Base-by-base conservation (phyloP, 352 stramenopile genomes). In the Globisporangium heterothallicum region DNA sequence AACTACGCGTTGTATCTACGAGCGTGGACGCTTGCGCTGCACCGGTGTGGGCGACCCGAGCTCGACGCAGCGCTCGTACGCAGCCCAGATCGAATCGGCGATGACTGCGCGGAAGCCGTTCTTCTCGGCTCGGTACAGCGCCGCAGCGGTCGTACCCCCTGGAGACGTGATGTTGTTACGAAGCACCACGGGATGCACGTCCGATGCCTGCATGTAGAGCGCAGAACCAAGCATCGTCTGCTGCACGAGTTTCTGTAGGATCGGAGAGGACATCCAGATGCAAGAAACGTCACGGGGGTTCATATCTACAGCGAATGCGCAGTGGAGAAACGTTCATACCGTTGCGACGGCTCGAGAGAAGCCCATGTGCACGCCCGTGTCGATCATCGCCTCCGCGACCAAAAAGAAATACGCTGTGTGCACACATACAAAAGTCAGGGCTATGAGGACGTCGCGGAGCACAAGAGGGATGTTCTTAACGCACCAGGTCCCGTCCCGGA, bases 71-170 rank as follows among this genome's bases (percentile, higher is more conserved):
- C 92, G 72, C 66, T 96, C 78, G 68, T 98, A 98, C 21, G 91
- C 96, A 19, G 92, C 93, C 95, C 95, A 98, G 49, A 98, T 97
- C 21, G 94, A 96, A 70, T 98, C 84, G 35, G 83, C 72, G 58
- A 97, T 97, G 25, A 97, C 88, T 0, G 89, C 92, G 36, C 93
- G 83, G 66, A 98, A 98, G 42, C 87, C 90, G 40, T 96, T 97
- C 65, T 96, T 97, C 69, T 98, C 95, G n/a, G 97, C 78, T 27
- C 94, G 86, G 58, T 98, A 98, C 35, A 98, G 82, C 9, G 93
- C 94, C 4, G 81, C 86, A 6, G 95, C 94, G 2, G 95, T 98
- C 30, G 95, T 98, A 41, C 95, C 95, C 4, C 90, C 81, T 0
- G 95, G 95, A 56, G 80, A 96, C 14, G 95, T 98, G 48, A 98